A percentile compares a stretch with the other conserved stretches of the same genome.
Conservation (phyloP, 2,329 filamentous ascomycete species). For the Onygena corvina region DNA sequence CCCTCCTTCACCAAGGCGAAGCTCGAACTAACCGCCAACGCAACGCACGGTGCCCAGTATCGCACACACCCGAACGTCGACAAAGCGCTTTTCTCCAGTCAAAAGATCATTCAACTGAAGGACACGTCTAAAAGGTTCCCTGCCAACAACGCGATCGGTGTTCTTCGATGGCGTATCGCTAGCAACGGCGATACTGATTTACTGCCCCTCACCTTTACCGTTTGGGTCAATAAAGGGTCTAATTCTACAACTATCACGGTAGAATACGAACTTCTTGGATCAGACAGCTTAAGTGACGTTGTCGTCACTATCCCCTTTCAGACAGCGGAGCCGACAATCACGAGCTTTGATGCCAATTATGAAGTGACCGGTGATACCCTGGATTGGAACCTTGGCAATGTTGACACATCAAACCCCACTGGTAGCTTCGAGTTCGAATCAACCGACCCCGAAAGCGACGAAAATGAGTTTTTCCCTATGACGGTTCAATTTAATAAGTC, state of each 20-base stretch:
- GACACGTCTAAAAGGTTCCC: conserved; percentile 83
- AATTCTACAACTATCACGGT: conserved; percentile 81
- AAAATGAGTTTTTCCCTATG: conserved; percentile 98
- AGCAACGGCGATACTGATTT: conserved; percentile 68
- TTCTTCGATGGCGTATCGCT: conserved; percentile 76
- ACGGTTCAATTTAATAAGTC: conserved; percentile 76
- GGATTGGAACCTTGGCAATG: conserved; percentile 83
- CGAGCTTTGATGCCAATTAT: conserved; percentile 87
- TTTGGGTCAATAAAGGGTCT: conserved; percentile 87
- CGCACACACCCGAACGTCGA: conserved; percentile 95
- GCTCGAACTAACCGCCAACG: conserved; percentile 61
- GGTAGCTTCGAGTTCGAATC: conserved; percentile 95
- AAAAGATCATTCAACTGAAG: conserved; percentile 77
- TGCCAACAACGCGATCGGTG: conserved; percentile 82
- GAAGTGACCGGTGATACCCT: conserved; percentile 85
- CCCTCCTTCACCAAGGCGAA: conserved; percentile 83
- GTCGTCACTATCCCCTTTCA: conserved; percentile 77
- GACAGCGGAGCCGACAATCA: conserved; percentile 72
- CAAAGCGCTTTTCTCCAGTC: conserved; percentile 69
- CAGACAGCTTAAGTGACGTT: conserved; percentile 69
- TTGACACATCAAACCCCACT: conserved; percentile 68
- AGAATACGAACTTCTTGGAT: conserved; percentile 84
- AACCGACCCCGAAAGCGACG: conserved; percentile 66
- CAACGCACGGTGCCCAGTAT: conserved; percentile 78
- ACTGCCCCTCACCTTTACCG: conserved; percentile 88